Base-by-base conservation (phyloP, 768 basidiomycete genomes). In the Mycena epipterygia region DNA sequence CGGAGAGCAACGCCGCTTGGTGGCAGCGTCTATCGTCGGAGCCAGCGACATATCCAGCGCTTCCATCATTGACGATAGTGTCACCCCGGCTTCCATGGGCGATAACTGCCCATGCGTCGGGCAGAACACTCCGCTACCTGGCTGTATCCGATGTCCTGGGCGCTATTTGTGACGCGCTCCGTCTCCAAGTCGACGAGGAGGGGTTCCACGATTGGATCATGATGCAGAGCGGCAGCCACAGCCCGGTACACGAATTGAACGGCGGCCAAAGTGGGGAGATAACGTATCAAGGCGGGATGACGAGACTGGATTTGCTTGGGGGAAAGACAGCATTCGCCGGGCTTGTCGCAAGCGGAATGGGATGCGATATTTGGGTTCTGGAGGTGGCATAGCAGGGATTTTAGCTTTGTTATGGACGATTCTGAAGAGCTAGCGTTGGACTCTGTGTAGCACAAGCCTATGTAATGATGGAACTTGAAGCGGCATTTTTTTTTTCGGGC, bases 31-130 rank as follows among this genome's bases (percentile, higher is more conserved):
- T 52, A 12, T 67, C 25, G n/a, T 41, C 53, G 30, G 35, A 58
- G 41, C 68, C 68, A 1, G 71, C 72, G 44, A 71, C 70, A 4
- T 30, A 29, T 25, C 74, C 72, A 13, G 64, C 8, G 27, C 73
- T 76, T n/a, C 71, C 75, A 30, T 74, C 73, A 25, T 21, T 73
- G 53, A 66, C 74, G 23, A 58, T 75, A 30, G 33, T 69, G 21
- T 53, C 61, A 1, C 25, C 35, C 0, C 33, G 39, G 0, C 61
- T 75, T 13, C 74, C 74, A 3, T 75, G 74, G 71, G 61, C 56
- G 41, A 70, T 74, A 64, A 74, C 70, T 17, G 74, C 51, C 53
- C 73, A 75, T 55, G 61, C 60, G 3, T 68, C 74, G 37, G 55
- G 63, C 53, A 65, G 33, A 8, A 35, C 33, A 23, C 35, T n/a